Evolutionary conservation across 2,329 filamentous ascomycete genomes (phyloP).

Genomic region (Ascochyta pisi): DNA sequence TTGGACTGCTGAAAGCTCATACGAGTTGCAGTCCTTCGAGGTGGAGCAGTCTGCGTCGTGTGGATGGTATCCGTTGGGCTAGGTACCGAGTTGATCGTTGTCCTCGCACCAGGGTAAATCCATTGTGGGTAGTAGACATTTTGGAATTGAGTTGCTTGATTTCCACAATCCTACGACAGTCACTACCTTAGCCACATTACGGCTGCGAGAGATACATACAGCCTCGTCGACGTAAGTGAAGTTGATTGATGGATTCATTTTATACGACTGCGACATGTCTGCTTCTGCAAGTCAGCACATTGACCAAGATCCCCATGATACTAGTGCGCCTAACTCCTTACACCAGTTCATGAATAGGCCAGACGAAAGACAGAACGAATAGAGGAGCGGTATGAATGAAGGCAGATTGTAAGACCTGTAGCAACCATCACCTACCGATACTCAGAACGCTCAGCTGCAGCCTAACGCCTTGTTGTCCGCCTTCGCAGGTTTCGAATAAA

Average conservation of each 20-base stretch:
- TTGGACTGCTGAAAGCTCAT: conserved; percentile 16
- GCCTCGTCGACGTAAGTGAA: conserved; percentile 16
- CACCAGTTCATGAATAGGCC: background rate
- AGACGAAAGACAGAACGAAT: background rate
- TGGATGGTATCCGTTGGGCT: conserved; percentile 28
- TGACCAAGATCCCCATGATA: conserved; percentile 17
- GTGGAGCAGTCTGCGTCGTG: conserved; percentile 20
- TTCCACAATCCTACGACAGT: conserved; percentile 21
- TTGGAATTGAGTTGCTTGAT: conserved; percentile 20
- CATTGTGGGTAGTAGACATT: conserved; percentile 26
- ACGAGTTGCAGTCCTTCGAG: conserved; percentile 5
- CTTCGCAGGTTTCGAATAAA: conserved; percentile 21
- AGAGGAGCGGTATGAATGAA: background rate
- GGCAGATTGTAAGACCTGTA: conserved; percentile 3
- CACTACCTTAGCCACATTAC: conserved; percentile 4
- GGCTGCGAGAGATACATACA: conserved; percentile 15
- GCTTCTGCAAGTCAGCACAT: conserved; percentile 34
- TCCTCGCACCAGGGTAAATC: conserved; percentile 18
- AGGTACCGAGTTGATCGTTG: conserved; percentile 22
- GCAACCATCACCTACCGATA: conserved; percentile 25
- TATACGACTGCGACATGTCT: conserved; percentile 38
- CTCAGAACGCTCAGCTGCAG: conserved; percentile 32
- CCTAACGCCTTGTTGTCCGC: conserved; percentile 39
- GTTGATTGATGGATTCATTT: conserved; percentile 23
- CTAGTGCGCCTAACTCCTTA: background rate